phyloP scores from a whole-genome alignment of 257 asterid species.

The Galeopsis tetrahit region DNA sequence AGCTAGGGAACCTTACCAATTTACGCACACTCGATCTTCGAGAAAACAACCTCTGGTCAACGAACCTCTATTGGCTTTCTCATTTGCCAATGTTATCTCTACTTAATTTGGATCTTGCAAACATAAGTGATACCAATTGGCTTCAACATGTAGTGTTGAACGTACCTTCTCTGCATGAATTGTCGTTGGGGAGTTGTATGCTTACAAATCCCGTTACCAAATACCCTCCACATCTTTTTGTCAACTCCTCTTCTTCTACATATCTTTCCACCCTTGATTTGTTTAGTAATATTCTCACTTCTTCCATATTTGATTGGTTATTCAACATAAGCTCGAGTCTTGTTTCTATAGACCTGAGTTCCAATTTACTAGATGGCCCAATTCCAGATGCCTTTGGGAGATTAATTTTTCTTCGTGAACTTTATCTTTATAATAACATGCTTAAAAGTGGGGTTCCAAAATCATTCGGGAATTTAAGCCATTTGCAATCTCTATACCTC shows the following conservation, averaged over 20 bases:
- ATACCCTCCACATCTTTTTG: neutral
- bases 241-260: conserved; percentile 16
- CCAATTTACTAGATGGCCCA: conserved; percentile 30
- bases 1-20: conserved; percentile 32
- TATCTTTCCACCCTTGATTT: conserved; percentile 29
- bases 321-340: conserved; percentile 27
- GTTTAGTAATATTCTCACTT: neutral
- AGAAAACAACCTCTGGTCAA: neutral
- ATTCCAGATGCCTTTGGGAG: conserved; percentile 41
- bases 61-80: conserved; percentile 35
- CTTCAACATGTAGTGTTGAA: conserved; percentile 21
- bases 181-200: neutral
- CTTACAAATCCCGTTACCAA: neutral
- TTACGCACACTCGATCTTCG: conserved; percentile 22
- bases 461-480: conserved; percentile 28
- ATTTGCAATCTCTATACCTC: neutral
- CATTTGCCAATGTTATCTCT: conserved; percentile 21
- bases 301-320: conserved; percentile 34
- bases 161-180: conserved; percentile 22
- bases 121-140: conserved; percentile 20
- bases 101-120: neutral
- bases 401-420: conserved; percentile 17
- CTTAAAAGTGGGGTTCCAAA: conserved; percentile 38
- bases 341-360: conserved; percentile 25
- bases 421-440: conserved; percentile 17